Conservation (phyloP, 495 filamentous ascomycete species). For the Penicillium longicatenatum region DNA sequence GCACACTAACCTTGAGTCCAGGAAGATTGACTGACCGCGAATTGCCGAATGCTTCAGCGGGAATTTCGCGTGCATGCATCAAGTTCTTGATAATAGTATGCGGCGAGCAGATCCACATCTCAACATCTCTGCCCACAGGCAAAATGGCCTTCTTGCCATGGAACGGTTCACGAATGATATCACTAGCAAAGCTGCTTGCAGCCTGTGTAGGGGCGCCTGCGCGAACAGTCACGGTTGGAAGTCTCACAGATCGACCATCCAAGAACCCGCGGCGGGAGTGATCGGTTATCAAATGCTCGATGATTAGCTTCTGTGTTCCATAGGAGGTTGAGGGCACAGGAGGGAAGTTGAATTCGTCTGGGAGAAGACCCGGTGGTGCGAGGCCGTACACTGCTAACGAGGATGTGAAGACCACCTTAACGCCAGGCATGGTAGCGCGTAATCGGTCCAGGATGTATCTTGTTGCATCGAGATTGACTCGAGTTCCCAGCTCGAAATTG, state of each 20-base stretch:
- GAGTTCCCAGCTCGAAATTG: slow-evolving; percentile 71
- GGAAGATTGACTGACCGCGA: slow-evolving; percentile 71
- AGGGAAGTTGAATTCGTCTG: slow-evolving; percentile 57
- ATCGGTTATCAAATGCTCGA: slow-evolving; percentile 74
- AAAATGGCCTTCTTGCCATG: slow-evolving; percentile 65
- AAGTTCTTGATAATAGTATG: slow-evolving; percentile 70
- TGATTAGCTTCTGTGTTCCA: slow-evolving; percentile 77
- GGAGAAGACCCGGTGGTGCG: slow-evolving; percentile 43
- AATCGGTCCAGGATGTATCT: slow-evolving; percentile 64
- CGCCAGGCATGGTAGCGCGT: slow-evolving; percentile 56
- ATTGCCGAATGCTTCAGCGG: slow-evolving; percentile 53
- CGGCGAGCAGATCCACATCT: slow-evolving; percentile 69
- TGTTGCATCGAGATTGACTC: slow-evolving; percentile 75
- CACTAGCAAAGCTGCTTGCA: slow-evolving; percentile 71
- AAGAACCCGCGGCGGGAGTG: slow-evolving; percentile 70
- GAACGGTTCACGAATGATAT: slow-evolving; percentile 70
- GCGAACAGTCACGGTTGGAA: slow-evolving; percentile 75
- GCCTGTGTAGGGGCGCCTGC: slow-evolving; percentile 76
- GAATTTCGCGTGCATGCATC: slow-evolving; percentile 60
- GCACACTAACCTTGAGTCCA: slow-evolving; percentile 68
- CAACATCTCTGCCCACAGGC: slow-evolving; percentile 56
- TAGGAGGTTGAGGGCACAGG: slow-evolving; percentile 72
- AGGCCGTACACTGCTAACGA: slow-evolving; percentile 65
- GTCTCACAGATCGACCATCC: slow-evolving; percentile 65
- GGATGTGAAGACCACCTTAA: slow-evolving; percentile 61